Percentiles rank a stretch among this genome's conserved stretches.
Conservation (phyloP, 2,329 filamentous ascomycete genomes). For the Coniochaeta sp. region DNA sequence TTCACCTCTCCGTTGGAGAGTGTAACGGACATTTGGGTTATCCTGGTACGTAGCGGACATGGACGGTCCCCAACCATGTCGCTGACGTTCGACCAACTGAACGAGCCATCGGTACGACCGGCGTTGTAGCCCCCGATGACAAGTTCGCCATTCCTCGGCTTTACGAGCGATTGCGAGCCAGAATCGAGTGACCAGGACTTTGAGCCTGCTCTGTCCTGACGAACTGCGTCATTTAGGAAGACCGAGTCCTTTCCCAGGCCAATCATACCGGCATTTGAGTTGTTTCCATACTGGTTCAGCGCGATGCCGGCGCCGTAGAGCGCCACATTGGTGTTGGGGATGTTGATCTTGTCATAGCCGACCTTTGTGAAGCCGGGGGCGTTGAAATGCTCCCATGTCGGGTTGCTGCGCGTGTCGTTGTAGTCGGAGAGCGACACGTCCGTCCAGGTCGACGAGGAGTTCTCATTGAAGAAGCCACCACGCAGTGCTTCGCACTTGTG, state of each 20-base stretch:
- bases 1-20: conserved; percentile 1
- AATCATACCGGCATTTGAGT: conserved; percentile 8
- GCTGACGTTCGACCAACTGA: conserved; percentile 6
- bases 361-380: conserved; percentile 7
- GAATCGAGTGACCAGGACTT: conserved; percentile 6
- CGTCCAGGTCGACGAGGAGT: conserved; percentile 7
- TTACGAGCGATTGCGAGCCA: conserved; percentile 6
- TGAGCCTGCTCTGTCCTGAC: conserved; percentile 3
- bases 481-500: conserved; percentile 7
- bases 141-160: conserved; percentile 5
- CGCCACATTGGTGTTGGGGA: conserved; percentile 6
- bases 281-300: conserved; percentile 8
- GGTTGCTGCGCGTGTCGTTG: conserved; percentile 8
- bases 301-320: conserved; percentile 7
- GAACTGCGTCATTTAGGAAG: conserved; percentile 5
- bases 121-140: conserved; percentile 7
- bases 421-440: conserved; percentile 3
- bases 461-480: conserved; percentile 8
- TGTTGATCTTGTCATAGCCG: conserved; percentile 6
- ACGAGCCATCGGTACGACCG: conserved; percentile 6
- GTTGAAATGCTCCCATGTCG: conserved; percentile 8
- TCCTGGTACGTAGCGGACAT: conserved; percentile 5
- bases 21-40: conserved; percentile 4
- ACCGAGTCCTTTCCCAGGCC: conserved; percentile 7
- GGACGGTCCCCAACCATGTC: conserved; percentile 6